Conservation (phyloP, 1,284 basidiomycete genomes). For the Peniophora sp. region DNA sequence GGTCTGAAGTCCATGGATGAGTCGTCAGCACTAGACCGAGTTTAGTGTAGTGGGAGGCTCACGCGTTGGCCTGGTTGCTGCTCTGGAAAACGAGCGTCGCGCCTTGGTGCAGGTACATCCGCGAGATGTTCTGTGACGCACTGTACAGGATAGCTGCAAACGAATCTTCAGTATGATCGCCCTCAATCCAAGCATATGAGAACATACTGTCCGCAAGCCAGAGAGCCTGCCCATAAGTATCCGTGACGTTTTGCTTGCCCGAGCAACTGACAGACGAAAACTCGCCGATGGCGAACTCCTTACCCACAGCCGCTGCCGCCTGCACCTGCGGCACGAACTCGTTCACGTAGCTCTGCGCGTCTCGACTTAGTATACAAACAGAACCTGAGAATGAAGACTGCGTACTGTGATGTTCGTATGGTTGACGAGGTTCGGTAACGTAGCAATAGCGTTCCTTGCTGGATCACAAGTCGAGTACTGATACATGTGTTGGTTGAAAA, state of each 20-base stretch:
- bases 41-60: conserved; percentile 1
- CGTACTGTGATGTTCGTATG: conserved; percentile 26
- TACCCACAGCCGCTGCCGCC: conserved; percentile 20
- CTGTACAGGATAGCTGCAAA: conserved; percentile 24
- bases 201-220: conserved; percentile 25
- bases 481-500: conserved; percentile 29
- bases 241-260: conserved; percentile 27
- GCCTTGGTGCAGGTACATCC: conserved; percentile 28
- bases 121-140: conserved; percentile 22
- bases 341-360: conserved; percentile 23
- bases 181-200: not conserved
- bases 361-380: not conserved
- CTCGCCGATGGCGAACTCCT: conserved; percentile 27
- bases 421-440: conserved; percentile 23
- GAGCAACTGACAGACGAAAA: conserved; percentile 28
- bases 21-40: not conserved
- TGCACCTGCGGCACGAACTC: conserved; percentile 28
- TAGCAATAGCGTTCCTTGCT: conserved; percentile 23
- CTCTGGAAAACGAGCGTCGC: conserved; percentile 28
- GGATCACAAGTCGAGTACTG: conserved; percentile 31
- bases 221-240: conserved; percentile 28
- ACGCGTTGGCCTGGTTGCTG: conserved; percentile 23
- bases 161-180: not conserved
- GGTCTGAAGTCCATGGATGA: conserved; percentile 11
- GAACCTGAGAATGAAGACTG: not conserved